Conservation (phyloP, 495 filamentous ascomycete species). For the Aspergillus coremiiformis region DNA sequence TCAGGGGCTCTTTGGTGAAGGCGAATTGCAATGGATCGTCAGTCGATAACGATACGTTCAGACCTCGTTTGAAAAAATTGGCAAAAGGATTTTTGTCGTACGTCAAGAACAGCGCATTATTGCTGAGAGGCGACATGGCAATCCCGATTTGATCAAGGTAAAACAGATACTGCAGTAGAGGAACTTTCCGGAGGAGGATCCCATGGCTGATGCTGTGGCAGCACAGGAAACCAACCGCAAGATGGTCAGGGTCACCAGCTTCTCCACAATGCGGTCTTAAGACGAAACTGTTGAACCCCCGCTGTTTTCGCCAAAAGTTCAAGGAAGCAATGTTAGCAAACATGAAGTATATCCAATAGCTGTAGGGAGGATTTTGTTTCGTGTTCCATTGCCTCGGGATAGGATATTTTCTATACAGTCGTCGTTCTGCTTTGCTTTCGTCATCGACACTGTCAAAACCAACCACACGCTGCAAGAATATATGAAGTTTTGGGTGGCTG, state of each 20-base stretch:
- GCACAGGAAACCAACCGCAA: conserved; percentile 85
- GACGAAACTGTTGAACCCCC: conserved; percentile 93
- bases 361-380: conserved; percentile 95
- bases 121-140: conserved; percentile 96
- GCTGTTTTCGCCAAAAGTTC: conserved; percentile 81
- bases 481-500: conserved; percentile 85
- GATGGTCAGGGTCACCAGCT: conserved; percentile 92
- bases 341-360: conserved; percentile 97
- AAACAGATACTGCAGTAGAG: conserved; percentile 91
- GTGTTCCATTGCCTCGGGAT: conserved; percentile 80
- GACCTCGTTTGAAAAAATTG: conserved; percentile 85
- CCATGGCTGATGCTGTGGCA: conserved; percentile 98
- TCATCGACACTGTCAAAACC: conserved; percentile 98
- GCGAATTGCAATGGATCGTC: conserved; percentile 97
- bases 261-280: conserved; percentile 94
- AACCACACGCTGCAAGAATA: conserved; percentile 91
- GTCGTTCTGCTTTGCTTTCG: conserved; percentile 90
- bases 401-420: conserved; percentile 88
- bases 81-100: conserved; percentile 96
- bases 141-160: conserved; percentile 97
- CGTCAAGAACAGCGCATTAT: conserved; percentile 93
- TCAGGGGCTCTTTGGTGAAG: conserved; percentile 95
- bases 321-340: conserved; percentile 91
- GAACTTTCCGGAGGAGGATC: conserved; percentile 85
- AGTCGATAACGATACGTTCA: conserved; percentile 93